A percentile compares a stretch with the other conserved stretches of the same genome.
Conservation (phyloP, 2,329 filamentous ascomycete genomes). For the Talaromyces marneffei region DNA sequence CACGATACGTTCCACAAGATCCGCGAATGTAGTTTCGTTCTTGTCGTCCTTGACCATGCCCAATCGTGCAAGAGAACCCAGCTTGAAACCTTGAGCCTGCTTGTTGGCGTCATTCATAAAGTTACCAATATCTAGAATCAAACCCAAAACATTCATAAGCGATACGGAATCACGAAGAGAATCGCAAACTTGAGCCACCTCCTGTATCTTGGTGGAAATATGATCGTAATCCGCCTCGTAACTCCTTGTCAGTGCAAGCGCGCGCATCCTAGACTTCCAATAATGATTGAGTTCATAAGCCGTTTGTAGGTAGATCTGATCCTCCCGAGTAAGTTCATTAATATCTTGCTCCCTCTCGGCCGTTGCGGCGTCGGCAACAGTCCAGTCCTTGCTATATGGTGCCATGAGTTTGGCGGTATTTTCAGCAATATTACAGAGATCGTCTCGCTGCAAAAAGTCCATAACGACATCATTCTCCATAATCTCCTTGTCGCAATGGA, state of each 20-base stretch:
- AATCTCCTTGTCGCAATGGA: constrained; percentile 87
- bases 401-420: constrained; percentile 87
- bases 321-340: constrained; percentile 79
- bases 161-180: constrained; percentile 84
- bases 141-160: constrained; percentile 89
- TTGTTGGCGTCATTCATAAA: constrained; percentile 99
- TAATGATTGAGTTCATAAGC: constrained; percentile 94
- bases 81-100: constrained; percentile 95
- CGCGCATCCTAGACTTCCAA: constrained; percentile 96
- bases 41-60: constrained; percentile 99
- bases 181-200: constrained; percentile 83
- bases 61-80: constrained; percentile 83
- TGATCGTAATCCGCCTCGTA: constrained; percentile 90
- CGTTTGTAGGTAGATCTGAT: constrained; percentile 91
- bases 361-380: constrained; percentile 72
- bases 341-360: constrained; percentile 81
- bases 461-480: constrained; percentile 87
- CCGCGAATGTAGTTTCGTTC: constrained; percentile 92
- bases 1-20: constrained; percentile 93
- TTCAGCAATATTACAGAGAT: constrained; percentile 86
- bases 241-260: constrained; percentile 73
- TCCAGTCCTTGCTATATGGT: constrained; percentile 95
- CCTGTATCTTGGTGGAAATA: constrained; percentile 74
- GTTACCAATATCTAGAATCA: constrained; percentile 97
- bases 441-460: constrained; percentile 92